These are phyloP conservation scores for Asterophora lycoperdoides DNA, from an alignment of 768 basidiomycete genomes.

Conservation along the genomic window DNA sequence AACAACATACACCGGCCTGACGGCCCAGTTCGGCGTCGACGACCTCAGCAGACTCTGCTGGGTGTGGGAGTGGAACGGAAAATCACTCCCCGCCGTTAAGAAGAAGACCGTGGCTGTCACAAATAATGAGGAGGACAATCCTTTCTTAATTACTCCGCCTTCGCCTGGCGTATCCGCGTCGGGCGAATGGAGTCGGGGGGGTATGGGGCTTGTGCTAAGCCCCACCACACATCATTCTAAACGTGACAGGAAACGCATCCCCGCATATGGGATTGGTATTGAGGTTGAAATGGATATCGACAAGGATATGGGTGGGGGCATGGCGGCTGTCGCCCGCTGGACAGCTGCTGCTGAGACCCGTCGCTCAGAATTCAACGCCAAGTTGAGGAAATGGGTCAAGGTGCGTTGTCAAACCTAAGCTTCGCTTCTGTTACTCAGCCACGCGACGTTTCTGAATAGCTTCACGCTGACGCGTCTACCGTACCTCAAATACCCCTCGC, in stretches of 20 bases:
- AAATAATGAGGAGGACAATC: slow-evolving; percentile 58
- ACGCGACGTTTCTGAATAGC: slow-evolving; percentile 31
- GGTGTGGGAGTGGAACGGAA: slow-evolving; percentile 85
- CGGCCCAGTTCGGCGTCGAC: slow-evolving; percentile 58
- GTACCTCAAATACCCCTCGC: slow-evolving; percentile 62
- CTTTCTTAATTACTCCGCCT: slow-evolving; percentile 49
- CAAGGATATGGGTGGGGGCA: slow-evolving; percentile 75
- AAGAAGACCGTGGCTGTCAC: slow-evolving; percentile 1
- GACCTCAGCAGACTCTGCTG: slow-evolving; percentile 78
- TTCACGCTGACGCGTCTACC: slow-evolving; percentile 39
- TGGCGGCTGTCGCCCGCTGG: slow-evolving; percentile 88
- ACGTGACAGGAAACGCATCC: slow-evolving; percentile 57
- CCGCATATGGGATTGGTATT: slow-evolving; percentile 82
- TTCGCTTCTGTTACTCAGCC: background rate
- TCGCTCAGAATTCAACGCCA: slow-evolving; percentile 51
- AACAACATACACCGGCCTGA: slow-evolving; percentile 62
- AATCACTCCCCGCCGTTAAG: slow-evolving; percentile 29
- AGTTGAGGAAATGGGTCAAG: slow-evolving; percentile 61
- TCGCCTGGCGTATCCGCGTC: slow-evolving; percentile 28
- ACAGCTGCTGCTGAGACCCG: slow-evolving; percentile 65
- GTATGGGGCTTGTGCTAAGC: slow-evolving; percentile 74
- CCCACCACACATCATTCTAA: slow-evolving; percentile 73
- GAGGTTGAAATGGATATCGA: slow-evolving; percentile 85
- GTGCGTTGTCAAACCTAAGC: slow-evolving; percentile 31
- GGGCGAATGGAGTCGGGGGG: slow-evolving; percentile 74